Evolutionary conservation across 139 green algal species (phyloP), one percentile per base, ranked within the genome.

Genomic region (Chlorella sp.): DNA sequence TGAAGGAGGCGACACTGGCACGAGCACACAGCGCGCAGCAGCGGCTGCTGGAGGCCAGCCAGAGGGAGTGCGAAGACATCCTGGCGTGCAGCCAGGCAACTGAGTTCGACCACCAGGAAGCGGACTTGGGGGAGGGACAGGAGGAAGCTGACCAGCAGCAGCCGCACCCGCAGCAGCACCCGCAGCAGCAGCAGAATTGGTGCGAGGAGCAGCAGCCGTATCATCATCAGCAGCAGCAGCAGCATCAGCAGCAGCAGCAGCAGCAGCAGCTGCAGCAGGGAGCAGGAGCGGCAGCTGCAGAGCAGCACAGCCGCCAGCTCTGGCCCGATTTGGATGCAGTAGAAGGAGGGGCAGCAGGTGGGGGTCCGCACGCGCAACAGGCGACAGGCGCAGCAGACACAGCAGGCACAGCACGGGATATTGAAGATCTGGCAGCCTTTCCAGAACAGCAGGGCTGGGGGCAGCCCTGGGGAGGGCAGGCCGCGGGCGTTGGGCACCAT

Each of bases 1-100:
- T 53, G 30, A 48, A 88, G 84, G 84, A 88, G 40, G 84, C 30
- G 39, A 18, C 84, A 0, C 84, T 88, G 66, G 66, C 68, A 2
- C 86, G 86, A 0, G 86, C 86, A 0, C 60, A 78, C 21, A 34
- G 37, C 3, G 64, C 39, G 36, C 64, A 71, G 64, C 48, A 81
- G 79, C 78, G 81, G 34, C 22, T 66, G 7, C 66, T 89, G 61
- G 82, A 76, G 16, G 81, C 37, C 26, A 40, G 42, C 1, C 78
- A 86, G 78, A 71, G 37, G 14, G 90, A 91, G 73, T 93, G 90
- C 60, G 80, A 90, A 22, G 90, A 84, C 36, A 93, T 93, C 48
- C 66, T 93, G 73, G 66, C 76, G 7, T 60, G 37, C 85, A 83
- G 85, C 71, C 85, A 89, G 85, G 5, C 48, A 30, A 4, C 16